Evolutionary conservation across 768 basidiomycete genomes (phyloP).

Genomic region (Naematelia aurantialba): DNA sequence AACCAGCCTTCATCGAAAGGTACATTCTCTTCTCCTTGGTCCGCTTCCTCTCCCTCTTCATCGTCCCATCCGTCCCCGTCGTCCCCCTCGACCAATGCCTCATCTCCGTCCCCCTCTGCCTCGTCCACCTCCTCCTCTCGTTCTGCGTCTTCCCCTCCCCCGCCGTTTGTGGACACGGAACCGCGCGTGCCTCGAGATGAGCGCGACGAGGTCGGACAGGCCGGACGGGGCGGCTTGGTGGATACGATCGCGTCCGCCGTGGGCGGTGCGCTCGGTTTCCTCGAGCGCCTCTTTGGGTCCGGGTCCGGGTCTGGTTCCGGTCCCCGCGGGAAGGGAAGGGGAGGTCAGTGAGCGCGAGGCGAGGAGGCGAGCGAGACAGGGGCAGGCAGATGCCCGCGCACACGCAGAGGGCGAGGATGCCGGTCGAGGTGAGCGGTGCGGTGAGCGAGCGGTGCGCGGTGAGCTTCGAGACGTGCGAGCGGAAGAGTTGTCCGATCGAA

Average conservation of each 20-base stretch:
- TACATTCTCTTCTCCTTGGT: conserved; percentile 14
- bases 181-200: background rate
- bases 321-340: background rate
- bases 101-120: background rate
- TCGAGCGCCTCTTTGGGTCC: conserved; percentile 26
- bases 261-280: conserved; percentile 33
- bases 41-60: conserved; percentile 9
- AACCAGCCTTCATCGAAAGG: conserved; percentile 12
- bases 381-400: too few relatives aligned
- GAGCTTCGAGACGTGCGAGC: too few relatives aligned
- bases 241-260: conserved; percentile 28
- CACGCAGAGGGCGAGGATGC: too few relatives aligned
- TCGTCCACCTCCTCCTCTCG: conserved; percentile 5
- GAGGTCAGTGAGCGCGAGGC: background rate
- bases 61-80: conserved; percentile 1
- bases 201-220: background rate
- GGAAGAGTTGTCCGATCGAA: too few relatives aligned
- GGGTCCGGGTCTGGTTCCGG: too few relatives aligned
- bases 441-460: too few relatives aligned
- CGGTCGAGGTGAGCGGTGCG: too few relatives aligned
- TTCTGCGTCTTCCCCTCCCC: conserved; percentile 7
- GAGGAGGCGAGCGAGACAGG: conserved; percentile 7
- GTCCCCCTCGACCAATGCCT: conserved; percentile 10
- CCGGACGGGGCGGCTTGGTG: conserved; percentile 4
- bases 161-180: conserved; percentile 10